Conservation (phyloP, 306 rosid species). For the Arachis stenosperma region DNA sequence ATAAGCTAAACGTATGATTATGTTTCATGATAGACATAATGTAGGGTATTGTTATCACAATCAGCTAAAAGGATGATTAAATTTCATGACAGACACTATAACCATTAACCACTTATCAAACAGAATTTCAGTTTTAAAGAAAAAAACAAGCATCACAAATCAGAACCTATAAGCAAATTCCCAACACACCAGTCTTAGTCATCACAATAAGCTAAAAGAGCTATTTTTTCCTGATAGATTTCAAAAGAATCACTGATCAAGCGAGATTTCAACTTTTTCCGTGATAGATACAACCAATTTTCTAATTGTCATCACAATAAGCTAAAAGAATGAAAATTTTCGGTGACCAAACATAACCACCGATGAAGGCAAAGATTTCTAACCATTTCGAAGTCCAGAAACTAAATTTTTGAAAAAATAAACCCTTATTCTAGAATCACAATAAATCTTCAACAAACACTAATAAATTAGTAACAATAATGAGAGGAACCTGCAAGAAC, state of each 20-base stretch:
- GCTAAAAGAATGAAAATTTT: neutral
- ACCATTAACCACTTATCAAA: neutral
- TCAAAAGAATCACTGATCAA: neutral
- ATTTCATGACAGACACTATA: neutral
- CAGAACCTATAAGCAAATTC: too few species aligned
- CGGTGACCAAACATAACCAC: neutral
- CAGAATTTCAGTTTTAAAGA: neutral
- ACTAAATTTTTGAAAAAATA: too few species aligned
- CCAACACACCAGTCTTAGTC: neutral
- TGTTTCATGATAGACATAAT: too few species aligned
- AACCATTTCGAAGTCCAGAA: neutral
- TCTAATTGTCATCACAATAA: neutral
- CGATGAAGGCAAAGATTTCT: neutral
- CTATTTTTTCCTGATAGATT: neutral
- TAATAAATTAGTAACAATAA: too few species aligned
- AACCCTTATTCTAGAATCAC: neutral
- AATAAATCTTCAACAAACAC: neutral
- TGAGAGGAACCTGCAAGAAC: constrained; percentile 48
- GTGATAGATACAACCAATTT: neutral
- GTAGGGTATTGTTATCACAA: neutral
- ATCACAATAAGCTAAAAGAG: too few species aligned
- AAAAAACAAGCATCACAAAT: neutral
- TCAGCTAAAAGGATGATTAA: neutral
- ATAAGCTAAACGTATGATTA: too few species aligned
- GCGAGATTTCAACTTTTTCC: neutral